Conservation (phyloP, 768 basidiomycete species). For the Termitomyces bulborhizus region DNA sequence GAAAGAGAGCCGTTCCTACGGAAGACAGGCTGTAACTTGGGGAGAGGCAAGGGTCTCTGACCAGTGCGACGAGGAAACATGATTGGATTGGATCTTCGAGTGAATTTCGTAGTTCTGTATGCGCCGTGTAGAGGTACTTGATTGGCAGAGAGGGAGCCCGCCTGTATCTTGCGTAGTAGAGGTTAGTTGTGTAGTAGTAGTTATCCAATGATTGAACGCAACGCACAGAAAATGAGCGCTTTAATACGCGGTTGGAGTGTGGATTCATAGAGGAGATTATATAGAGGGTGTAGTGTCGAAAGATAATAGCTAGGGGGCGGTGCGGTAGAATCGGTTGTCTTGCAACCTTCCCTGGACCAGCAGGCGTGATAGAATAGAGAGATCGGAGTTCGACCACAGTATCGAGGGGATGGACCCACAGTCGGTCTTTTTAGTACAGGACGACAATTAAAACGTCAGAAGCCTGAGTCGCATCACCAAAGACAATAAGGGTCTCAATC, state of each 20-base stretch:
- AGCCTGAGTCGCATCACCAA: neutral
- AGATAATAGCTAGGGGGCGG: neutral
- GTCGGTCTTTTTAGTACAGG: neutral
- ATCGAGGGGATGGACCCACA: neutral
- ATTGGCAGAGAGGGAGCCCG: neutral
- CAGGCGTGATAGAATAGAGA: neutral
- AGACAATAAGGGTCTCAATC: neutral
- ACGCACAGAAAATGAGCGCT: neutral
- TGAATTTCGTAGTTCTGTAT: neutral
- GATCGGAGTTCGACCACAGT: neutral
- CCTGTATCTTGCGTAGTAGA: neutral
- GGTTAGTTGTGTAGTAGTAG: neutral
- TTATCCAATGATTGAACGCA: neutral
- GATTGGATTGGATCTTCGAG: neutral
- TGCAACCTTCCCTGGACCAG: neutral
- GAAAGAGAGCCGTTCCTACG: neutral
- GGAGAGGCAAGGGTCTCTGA: neutral
- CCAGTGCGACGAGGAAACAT: neutral
- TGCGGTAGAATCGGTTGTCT: neutral
- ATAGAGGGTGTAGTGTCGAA: neutral
- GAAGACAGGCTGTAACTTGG: neutral
- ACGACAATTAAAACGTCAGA: neutral
- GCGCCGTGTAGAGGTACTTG: conserved; percentile 6
- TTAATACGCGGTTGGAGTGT: neutral
- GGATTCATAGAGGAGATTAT: neutral